phyloP scores from a whole-genome alignment of 1,284 basidiomycete genomes.

The Ceratobasidium sp. region DNA sequence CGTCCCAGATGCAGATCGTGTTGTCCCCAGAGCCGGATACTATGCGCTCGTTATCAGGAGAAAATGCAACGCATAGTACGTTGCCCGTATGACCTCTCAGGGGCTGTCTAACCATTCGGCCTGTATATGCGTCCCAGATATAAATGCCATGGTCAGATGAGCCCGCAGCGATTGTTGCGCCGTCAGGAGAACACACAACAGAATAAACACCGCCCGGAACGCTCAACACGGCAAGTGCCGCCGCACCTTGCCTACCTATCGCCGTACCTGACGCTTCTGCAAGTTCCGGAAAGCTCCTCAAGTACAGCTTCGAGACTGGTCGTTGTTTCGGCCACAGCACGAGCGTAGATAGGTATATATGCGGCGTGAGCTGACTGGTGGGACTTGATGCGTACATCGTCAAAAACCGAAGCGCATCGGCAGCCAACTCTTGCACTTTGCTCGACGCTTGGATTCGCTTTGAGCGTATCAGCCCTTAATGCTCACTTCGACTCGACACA shows the following conservation, averaged over 20 bases:
- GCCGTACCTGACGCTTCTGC: too few relatives aligned
- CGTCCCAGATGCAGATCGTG: conserved; percentile 34
- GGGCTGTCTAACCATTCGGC: neutral
- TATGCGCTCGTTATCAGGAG: conserved; percentile 29
- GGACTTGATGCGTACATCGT: too few relatives aligned
- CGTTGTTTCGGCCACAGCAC: neutral
- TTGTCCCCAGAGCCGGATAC: conserved; percentile 35
- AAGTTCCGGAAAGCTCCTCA: neutral
- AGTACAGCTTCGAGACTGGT: neutral
- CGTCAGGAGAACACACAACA: too few relatives aligned
- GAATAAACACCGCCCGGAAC: too few relatives aligned
- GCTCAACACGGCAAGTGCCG: too few relatives aligned
- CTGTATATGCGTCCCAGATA: conserved; percentile 17
- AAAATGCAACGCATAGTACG: conserved; percentile 22
- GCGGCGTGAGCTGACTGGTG: neutral
- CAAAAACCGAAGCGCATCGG: too few relatives aligned
- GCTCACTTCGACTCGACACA: too few relatives aligned
- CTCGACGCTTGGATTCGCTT: too few relatives aligned
- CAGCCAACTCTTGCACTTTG: too few relatives aligned
- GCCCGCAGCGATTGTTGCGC: too few relatives aligned
- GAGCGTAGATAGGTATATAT: conserved; percentile 3
- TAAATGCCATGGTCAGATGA: neutral
- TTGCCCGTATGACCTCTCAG: conserved; percentile 35
- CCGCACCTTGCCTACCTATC: neutral
- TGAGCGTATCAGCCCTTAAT: too few relatives aligned